Evolutionary conservation across 495 filamentous ascomycete genomes (phyloP).

Genomic region (Talaromyces wortmannii): DNA sequence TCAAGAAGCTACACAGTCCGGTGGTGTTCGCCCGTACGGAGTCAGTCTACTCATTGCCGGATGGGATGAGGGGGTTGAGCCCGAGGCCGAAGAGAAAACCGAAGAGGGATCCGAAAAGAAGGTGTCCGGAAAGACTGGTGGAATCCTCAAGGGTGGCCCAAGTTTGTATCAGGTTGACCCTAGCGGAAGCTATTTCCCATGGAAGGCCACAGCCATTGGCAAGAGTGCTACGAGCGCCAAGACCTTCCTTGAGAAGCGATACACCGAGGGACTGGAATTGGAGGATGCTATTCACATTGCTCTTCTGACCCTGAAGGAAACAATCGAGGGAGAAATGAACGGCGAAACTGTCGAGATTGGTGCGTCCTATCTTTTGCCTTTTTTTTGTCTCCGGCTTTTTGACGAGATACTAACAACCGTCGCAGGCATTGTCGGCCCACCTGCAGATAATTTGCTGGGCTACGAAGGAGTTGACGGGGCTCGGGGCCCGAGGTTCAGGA

Average conservation of each 20-base stretch:
- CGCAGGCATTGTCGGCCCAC: conserved; percentile 86
- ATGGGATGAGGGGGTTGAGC: conserved; percentile 94
- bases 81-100: conserved; percentile 54
- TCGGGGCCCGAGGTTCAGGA: conserved; percentile 87
- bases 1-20: conserved; percentile 97
- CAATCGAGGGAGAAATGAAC: conserved; percentile 98
- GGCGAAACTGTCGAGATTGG: conserved; percentile 99
- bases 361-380: conserved; percentile 29
- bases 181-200: conserved; percentile 93
- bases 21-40: conserved; percentile 96
- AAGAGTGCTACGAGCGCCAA: conserved; percentile 98
- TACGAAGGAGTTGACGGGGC: conserved; percentile 88
- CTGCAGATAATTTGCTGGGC: conserved; percentile 86
- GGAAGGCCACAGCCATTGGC: conserved; percentile 98
- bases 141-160: conserved; percentile 90
- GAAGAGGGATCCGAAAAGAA: conserved; percentile 60
- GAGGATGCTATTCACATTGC: conserved; percentile 99
- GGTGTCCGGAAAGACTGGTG: conserved; percentile 76
- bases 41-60: conserved; percentile 92
- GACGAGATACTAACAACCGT: conserved; percentile 18
- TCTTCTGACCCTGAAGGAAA: conserved; percentile 95
- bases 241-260: conserved; percentile 98
- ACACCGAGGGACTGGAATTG: conserved; percentile 92
- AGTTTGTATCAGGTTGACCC: conserved; percentile 99
- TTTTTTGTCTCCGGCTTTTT: background rate